Evolutionary conservation across 345 rosid genomes (phyloP).

Genomic region (Eucalyptus coolabah): DNA sequence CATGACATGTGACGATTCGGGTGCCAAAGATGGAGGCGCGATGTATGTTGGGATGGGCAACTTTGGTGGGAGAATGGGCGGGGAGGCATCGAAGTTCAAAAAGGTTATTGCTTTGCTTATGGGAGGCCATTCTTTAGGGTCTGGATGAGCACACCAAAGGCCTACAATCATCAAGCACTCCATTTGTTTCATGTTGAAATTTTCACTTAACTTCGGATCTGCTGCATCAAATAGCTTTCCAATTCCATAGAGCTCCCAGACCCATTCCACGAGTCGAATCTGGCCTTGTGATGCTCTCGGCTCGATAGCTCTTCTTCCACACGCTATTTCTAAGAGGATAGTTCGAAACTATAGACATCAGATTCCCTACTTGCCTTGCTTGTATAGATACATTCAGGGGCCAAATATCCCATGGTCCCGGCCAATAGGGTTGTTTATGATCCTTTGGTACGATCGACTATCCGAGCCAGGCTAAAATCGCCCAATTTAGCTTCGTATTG

Average conservation of each 20-base stretch:
- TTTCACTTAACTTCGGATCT: not conserved
- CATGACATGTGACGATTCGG: too few species aligned
- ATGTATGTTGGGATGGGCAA: not conserved
- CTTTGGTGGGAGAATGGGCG: not conserved
- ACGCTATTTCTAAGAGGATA: too few species aligned
- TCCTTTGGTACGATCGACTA: slow-evolving; percentile 9
- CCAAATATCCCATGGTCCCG: not conserved
- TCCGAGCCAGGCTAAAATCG: slow-evolving; percentile 23
- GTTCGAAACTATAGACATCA: too few species aligned
- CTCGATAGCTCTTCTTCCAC: not conserved
- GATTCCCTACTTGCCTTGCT: too few species aligned
- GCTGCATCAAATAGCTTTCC: not conserved
- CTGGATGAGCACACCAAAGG: not conserved
- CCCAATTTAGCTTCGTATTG: slow-evolving; percentile 12
- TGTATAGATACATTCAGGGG: not conserved
- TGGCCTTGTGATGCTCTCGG: not conserved
- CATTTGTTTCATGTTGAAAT: not conserved
- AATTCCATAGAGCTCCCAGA: not conserved
- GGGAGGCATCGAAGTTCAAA: not conserved
- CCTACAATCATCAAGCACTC: not conserved
- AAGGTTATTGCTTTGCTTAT: not conserved
- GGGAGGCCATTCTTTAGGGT: not conserved
- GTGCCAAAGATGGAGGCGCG: not conserved
- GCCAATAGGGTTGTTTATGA: slow-evolving; percentile 1
- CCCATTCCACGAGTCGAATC: not conserved